Evolutionary conservation across 2,329 filamentous ascomycete species (phyloP), one percentile per base, ranked within the genome.

Genomic region (Blastomyces percursus): DNA sequence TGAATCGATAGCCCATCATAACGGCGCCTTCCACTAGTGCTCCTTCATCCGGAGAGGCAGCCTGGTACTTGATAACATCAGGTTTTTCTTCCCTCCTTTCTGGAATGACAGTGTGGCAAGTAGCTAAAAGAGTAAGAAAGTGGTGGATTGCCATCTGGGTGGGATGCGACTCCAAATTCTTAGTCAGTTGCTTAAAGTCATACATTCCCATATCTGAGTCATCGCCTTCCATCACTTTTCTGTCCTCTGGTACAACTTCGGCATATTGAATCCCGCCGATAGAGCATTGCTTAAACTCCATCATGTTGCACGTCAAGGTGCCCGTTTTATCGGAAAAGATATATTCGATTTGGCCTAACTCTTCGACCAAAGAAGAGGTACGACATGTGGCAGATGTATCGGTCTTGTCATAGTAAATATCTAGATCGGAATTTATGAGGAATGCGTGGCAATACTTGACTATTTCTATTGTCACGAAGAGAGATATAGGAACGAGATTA

Each of bases 371-470:
- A 67, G 92, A 96, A 1, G 93, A 97, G 0, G 94, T 99, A 69
- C 94, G 86, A 76, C 94, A 99, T 67, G 94, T 96, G 5, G 94
- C 92, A 14, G 94, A 91, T 0, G 93, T 99, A 70, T 99, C 92
- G 0, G 88, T 96, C 73, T 91, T 90, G 70, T 96, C 90, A 74
- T 99, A 91, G 77, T 99, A 99, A 69, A 99, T 99, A 73, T 99
- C 94, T 62, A 99, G 82, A 73, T 99, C 95, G 62, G 92, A 93
- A 72, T 96, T 96, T 75, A 99, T 99, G 66, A 99, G 84, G 70
- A 94, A 94, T n/a, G 91, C 94, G 68, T 96, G 92, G 81, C 89
- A 96, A 73, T 97, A 96, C 76, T 99, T 99, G 78, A 99, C 93
- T 67, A 99, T 83, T 77, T 99, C 94, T 60, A 99, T 86, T 0